These are phyloP conservation scores for Corymbia calophylla DNA, from an alignment of 441 rosid species.

Conservation along the genomic window DNA sequence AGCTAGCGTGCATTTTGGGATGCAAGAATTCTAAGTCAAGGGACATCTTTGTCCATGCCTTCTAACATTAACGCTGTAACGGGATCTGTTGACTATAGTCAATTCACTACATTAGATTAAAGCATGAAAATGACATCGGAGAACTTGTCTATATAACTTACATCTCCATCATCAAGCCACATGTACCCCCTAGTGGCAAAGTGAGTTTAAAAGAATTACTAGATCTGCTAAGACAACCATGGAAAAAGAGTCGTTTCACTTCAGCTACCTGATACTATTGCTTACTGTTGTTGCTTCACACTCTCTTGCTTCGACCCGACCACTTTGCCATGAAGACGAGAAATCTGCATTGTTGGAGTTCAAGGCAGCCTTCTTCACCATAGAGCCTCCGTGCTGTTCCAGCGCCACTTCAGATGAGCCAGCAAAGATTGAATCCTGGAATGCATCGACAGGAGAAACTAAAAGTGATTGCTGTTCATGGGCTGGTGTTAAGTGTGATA, in stretches of 20 bases:
- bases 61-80: neutral
- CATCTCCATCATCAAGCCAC: neutral
- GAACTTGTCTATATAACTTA: neutral
- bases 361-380: neutral
- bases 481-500: neutral
- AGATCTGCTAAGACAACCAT: neutral
- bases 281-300: neutral
- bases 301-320: neutral
- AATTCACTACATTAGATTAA: too few relatives aligned
- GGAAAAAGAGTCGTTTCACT: neutral
- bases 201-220: neutral
- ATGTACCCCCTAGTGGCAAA: neutral
- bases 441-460: neutral
- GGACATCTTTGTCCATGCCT: neutral
- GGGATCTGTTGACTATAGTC: too few relatives aligned
- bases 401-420: fast-evolving
- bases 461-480: neutral
- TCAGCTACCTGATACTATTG: neutral
- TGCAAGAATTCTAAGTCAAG: neutral
- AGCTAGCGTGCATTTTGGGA: neutral
- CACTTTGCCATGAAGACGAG: neutral
- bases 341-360: neutral
- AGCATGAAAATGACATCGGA: neutral
- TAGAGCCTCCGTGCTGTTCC: fast-evolving
- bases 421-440: neutral